These are phyloP conservation scores for Yamadazyma jaroonii DNA, from an alignment of 1,139 yeast species.

Conservation along the genomic window DNA sequence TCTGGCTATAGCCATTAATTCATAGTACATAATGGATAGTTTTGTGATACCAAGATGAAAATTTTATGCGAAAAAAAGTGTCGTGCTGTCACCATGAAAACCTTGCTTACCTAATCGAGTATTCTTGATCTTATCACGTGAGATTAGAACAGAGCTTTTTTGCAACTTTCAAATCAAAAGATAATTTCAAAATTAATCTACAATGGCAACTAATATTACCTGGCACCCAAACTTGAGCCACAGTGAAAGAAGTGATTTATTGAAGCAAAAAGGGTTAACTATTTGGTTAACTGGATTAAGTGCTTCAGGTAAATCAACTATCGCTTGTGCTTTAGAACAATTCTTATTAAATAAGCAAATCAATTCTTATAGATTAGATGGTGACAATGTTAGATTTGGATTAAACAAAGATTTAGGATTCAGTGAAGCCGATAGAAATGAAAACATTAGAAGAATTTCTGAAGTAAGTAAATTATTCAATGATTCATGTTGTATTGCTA, in stretches of 20 bases:
- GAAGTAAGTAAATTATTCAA: constrained; percentile 91
- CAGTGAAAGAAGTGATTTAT: constrained; percentile 67
- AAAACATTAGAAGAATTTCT: constrained; percentile 89
- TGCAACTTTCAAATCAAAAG: not conserved
- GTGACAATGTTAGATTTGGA: constrained; percentile 93
- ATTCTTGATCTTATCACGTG: constrained; percentile 5
- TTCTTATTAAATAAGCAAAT: constrained; percentile 63
- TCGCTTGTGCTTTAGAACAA: constrained; percentile 93
- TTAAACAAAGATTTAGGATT: constrained; percentile 93
- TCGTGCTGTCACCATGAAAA: not conserved
- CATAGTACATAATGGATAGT: constrained; percentile 68
- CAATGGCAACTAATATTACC: constrained; percentile 91
- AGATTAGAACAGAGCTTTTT: constrained; percentile 6
- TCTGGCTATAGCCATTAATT: constrained; percentile 86
- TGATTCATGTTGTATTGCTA: constrained; percentile 79
- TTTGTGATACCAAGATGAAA: not conserved
- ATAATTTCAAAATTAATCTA: constrained; percentile 4
- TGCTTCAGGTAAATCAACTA: constrained; percentile 93
- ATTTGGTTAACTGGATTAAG: constrained; percentile 94
- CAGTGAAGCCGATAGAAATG: constrained; percentile 87
- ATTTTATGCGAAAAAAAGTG: not conserved
- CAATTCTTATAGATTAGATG: constrained; percentile 85
- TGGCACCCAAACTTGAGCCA: constrained; percentile 93
- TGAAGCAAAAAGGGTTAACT: constrained; percentile 85
- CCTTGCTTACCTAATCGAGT: not conserved